phyloP scores from a whole-genome alignment of 2,329 filamentous ascomycete species.

The Botrytis deweyae region DNA sequence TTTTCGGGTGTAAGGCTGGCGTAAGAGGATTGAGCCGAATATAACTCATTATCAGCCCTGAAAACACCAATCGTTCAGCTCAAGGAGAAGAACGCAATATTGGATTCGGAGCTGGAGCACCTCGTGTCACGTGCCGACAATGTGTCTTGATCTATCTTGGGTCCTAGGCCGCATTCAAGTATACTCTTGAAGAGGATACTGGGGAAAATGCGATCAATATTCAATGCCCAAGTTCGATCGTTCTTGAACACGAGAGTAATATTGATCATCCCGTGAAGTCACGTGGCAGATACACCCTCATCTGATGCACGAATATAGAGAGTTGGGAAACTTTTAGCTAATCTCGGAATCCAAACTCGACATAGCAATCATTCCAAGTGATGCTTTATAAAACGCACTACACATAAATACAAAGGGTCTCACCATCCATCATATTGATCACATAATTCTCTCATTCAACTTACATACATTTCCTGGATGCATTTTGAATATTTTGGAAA shows the following conservation, averaged over 20 bases:
- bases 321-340: not conserved
- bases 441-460: not conserved
- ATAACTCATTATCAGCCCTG: not conserved
- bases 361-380: not conserved
- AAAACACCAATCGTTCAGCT: not conserved
- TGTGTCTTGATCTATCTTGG: not conserved
- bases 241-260: not conserved
- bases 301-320: no score
- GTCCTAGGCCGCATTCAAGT: no score
- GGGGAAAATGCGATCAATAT: not conserved
- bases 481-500: not conserved
- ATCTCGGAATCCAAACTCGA: not conserved
- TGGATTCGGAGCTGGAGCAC: not conserved
- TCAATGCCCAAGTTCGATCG: not conserved
- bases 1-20: not conserved
- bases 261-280: not conserved
- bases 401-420: not conserved
- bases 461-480: not conserved
- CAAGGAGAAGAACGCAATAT: not conserved
- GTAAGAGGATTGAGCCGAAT: not conserved
- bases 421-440: not conserved
- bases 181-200: no score
- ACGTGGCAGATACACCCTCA: not conserved
- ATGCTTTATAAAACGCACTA: not conserved
- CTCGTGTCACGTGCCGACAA: not conserved